Evolutionary conservation across 805 yeast genomes (phyloP).

Genomic region (Hanseniaspora nectarophila): DNA sequence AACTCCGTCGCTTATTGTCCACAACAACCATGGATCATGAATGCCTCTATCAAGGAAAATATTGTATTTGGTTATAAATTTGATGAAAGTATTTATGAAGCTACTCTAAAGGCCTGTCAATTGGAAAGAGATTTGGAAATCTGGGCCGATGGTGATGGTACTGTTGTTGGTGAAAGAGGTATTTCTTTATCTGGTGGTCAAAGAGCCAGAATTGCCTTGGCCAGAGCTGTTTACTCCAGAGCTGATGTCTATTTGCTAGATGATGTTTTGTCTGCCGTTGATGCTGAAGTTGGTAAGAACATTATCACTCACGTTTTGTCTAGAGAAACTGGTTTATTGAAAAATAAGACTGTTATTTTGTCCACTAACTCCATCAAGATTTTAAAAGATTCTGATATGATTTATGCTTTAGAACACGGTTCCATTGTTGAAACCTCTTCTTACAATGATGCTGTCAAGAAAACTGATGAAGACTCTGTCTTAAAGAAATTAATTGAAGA

Average conservation of each 20-base stretch:
- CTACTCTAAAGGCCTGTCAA: constrained; percentile 40
- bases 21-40: constrained; percentile 46
- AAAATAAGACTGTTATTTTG: constrained; percentile 41
- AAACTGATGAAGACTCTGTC: constrained; percentile 24
- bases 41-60: constrained; percentile 40
- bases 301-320: constrained; percentile 41
- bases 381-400: constrained; percentile 45
- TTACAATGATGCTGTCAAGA: constrained; percentile 37
- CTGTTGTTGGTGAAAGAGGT: constrained; percentile 51
- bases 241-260: constrained; percentile 50
- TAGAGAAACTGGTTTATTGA: constrained; percentile 35
- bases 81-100: constrained; percentile 33
- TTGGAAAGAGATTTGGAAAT: constrained; percentile 37
- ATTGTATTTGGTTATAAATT: constrained; percentile 40
- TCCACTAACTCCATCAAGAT: constrained; percentile 50
- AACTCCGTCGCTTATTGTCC: constrained; percentile 45
- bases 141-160: constrained; percentile 42
- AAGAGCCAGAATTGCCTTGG: constrained; percentile 51
- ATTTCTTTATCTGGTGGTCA: constrained; percentile 53
- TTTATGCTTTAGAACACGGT: constrained; percentile 46
- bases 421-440: constrained; percentile 48
- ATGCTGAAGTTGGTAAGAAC: constrained; percentile 53
- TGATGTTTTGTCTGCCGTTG: constrained; percentile 61
- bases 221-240: constrained; percentile 56
- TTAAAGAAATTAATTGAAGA: constrained; percentile 26